Evolutionary conservation across 768 basidiomycete species (phyloP).

Genomic region (Pulveroboletus sp.): DNA sequence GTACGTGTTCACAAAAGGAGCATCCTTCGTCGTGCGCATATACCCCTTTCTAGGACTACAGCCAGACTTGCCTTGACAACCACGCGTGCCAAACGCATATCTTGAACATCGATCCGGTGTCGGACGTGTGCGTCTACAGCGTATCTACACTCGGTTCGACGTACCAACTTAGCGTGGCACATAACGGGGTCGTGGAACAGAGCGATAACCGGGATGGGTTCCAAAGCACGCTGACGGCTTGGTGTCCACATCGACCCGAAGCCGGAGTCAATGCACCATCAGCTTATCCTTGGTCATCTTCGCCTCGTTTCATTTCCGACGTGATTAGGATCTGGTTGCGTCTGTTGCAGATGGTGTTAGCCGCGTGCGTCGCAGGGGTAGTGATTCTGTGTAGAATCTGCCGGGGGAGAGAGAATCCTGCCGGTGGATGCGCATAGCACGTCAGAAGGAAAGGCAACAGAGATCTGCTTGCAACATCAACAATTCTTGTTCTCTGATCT

Average conservation of each 20-base stretch:
- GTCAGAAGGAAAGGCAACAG: no score
- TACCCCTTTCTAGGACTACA: conserved; percentile 33
- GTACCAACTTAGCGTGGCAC: conserved; percentile 39
- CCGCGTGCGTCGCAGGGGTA: background rate
- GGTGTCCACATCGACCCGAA: conserved; percentile 10
- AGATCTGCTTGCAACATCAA: no score
- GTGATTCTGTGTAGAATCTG: background rate
- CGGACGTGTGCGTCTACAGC: conserved; percentile 39
- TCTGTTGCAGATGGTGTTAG: background rate
- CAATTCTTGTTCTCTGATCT: no score
- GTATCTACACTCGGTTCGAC: conserved; percentile 44
- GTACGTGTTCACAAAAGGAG: conserved; percentile 14
- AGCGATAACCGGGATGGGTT: conserved; percentile 40
- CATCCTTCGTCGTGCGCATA: background rate
- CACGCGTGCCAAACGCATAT: conserved; percentile 42
- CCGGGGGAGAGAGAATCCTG: background rate
- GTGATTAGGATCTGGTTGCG: background rate
- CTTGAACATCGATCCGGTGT: conserved; percentile 38
- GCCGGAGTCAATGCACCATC: background rate
- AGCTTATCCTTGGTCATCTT: background rate
- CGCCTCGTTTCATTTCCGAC: background rate
- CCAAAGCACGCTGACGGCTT: conserved; percentile 35
- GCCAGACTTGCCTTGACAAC: conserved; percentile 33
- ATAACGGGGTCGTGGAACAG: conserved; percentile 32
- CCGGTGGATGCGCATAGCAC: background rate